Evolutionary conservation across 148 eudicot species (phyloP).

Genomic region (Suaeda aralocaspica): DNA sequence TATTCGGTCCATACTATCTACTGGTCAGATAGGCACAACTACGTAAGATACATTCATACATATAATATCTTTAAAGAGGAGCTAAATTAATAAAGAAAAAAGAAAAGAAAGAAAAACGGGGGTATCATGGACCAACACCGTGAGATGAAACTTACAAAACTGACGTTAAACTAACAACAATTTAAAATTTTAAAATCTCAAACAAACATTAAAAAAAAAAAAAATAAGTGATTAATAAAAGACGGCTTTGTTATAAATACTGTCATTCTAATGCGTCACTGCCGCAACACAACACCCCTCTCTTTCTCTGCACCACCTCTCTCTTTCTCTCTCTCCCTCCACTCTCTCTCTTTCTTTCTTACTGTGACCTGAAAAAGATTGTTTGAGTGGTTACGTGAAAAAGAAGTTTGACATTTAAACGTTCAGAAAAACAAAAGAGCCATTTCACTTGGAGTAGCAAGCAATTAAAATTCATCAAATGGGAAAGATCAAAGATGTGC

Average conservation of each 20-base stretch:
- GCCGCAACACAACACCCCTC: neutral
- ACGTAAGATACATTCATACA: too few relatives aligned
- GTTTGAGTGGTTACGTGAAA: slow-evolving; percentile 1
- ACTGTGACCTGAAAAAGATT: neutral
- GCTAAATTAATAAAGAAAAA: neutral
- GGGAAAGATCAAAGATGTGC: slow-evolving; percentile 60
- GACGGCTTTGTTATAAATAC: slow-evolving; percentile 22
- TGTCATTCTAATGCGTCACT: slow-evolving; percentile 4
- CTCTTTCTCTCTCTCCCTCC: slow-evolving; percentile 16
- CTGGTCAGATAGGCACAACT: too few relatives aligned
- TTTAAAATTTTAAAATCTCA: slow-evolving; percentile 16
- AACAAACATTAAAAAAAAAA: neutral
- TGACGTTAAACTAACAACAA: slow-evolving; percentile 20
- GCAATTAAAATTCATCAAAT: slow-evolving; percentile 15
- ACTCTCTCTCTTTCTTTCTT: neutral
- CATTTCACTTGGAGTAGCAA: neutral
- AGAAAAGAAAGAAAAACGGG: neutral
- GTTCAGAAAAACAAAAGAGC: neutral
- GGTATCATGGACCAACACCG: slow-evolving; percentile 10
- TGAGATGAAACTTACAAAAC: neutral
- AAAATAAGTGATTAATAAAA: neutral
- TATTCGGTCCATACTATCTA: too few relatives aligned
- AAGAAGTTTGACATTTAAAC: neutral
- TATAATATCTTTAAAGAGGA: too few relatives aligned
- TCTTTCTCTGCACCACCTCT: neutral